Conservation (phyloP, 345 rosid genomes). For the Eucalyptus tenuipes region DNA sequence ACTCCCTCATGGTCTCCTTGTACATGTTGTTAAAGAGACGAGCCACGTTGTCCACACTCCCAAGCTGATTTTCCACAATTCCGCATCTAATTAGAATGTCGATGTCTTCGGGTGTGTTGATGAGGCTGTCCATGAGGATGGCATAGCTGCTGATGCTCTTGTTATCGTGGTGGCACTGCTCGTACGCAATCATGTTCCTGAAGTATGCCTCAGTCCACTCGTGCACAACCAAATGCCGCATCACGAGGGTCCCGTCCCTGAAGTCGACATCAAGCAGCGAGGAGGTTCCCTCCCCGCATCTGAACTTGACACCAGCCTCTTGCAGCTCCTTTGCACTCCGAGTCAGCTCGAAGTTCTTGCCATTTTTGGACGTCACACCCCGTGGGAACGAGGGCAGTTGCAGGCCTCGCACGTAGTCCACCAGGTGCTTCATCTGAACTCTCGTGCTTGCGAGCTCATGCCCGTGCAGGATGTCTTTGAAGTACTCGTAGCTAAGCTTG, state of each 20-base stretch:
- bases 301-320: background rate
- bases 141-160: background rate
- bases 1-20: background rate
- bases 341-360: background rate
- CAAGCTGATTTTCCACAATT: background rate
- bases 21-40: background rate
- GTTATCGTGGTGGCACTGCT: background rate
- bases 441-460: background rate
- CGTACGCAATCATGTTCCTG: slow-evolving; percentile 10
- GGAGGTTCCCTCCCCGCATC: background rate
- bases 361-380: background rate
- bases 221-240: background rate
- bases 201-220: slow-evolving; percentile 3
- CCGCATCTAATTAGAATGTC: background rate
- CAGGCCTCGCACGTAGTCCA: background rate
- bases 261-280: background rate
- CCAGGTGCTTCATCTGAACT: background rate
- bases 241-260: background rate
- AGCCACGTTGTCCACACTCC: background rate
- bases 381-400: background rate
- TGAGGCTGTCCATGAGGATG: background rate
- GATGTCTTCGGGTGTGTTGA: background rate
- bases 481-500: background rate
- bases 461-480: background rate
- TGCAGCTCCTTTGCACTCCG: background rate